Conservation (phyloP, 768 basidiomycete genomes). For the Collybia mongolica region DNA sequence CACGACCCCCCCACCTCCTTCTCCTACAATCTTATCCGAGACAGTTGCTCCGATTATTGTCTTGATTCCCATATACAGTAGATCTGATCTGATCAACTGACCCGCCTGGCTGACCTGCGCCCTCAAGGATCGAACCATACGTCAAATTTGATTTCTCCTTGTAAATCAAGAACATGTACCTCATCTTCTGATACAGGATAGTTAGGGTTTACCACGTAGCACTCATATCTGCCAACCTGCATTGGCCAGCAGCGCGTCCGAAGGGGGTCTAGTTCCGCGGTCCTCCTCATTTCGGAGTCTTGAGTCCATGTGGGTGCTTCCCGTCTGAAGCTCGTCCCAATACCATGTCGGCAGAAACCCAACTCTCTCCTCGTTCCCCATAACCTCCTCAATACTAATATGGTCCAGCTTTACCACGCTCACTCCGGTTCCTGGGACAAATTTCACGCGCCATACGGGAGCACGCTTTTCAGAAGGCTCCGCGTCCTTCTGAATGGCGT, state of each 20-base stretch:
- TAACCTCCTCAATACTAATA: slow-evolving; percentile 54
- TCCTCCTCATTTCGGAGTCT: background rate
- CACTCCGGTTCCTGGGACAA: slow-evolving; percentile 60
- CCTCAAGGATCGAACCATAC: slow-evolving; percentile 11
- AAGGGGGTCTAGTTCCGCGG: slow-evolving; percentile 2
- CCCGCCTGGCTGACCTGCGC: slow-evolving; percentile 27
- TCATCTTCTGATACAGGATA: slow-evolving; percentile 16
- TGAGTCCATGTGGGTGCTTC: slow-evolving; percentile 1
- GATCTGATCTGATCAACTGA: slow-evolving; percentile 30
- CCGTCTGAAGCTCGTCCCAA: slow-evolving; percentile 39
- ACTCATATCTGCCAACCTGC: slow-evolving; percentile 25
- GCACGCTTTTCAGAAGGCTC: slow-evolving; percentile 19
- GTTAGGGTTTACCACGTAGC: slow-evolving; percentile 1
- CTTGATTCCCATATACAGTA: slow-evolving; percentile 5
- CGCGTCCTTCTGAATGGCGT: slow-evolving; percentile 23
- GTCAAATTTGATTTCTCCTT: slow-evolving; percentile 12
- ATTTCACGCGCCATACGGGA: slow-evolving; percentile 70
- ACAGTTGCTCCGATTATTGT: slow-evolving; percentile 3
- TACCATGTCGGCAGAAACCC: slow-evolving; percentile 83
- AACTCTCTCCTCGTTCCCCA: slow-evolving; percentile 66
- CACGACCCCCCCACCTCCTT: background rate
- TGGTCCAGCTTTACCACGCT: slow-evolving; percentile 46
- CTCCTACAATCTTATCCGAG: slow-evolving; percentile 1
- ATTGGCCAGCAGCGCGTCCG: slow-evolving; percentile 2
- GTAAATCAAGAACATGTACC: slow-evolving; percentile 11